Conservation (phyloP, 768 basidiomycete genomes). For the Boletus vermiculosoides region DNA sequence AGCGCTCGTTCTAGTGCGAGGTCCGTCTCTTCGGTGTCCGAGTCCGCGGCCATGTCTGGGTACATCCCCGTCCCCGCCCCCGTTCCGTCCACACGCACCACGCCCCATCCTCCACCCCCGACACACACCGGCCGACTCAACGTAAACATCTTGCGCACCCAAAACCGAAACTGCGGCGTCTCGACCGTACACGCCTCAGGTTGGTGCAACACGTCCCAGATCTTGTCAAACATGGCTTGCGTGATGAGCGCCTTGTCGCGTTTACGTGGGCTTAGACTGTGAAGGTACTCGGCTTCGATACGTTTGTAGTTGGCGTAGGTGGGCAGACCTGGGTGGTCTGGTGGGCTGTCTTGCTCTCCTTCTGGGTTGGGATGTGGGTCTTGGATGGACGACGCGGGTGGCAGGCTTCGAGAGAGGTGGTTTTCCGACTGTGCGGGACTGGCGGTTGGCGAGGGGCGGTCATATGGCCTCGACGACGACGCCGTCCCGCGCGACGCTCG, state of each 20-base stretch:
- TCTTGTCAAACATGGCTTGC: constrained; percentile 65
- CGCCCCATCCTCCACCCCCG: constrained; percentile 12
- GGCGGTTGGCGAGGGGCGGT: constrained; percentile 14
- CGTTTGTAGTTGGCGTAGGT: constrained; percentile 58
- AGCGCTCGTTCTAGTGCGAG: constrained; percentile 19
- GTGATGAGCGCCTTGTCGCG: constrained; percentile 72
- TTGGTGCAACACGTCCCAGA: constrained; percentile 64
- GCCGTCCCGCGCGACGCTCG: constrained; percentile 14
- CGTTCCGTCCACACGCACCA: constrained; percentile 4
- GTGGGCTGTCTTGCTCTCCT: neutral
- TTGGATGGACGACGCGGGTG: constrained; percentile 1
- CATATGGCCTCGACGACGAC: constrained; percentile 22
- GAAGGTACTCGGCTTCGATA: constrained; percentile 58
- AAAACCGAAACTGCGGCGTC: constrained; percentile 75
- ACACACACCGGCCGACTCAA: constrained; percentile 34
- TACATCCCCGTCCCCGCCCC: neutral
- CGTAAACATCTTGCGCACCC: constrained; percentile 81
- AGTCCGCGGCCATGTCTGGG: neutral
- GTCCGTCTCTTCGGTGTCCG: constrained; percentile 4
- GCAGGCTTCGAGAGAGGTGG: neutral
- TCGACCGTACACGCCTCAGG: constrained; percentile 44
- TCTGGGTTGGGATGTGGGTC: neutral
- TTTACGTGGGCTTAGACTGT: constrained; percentile 55
- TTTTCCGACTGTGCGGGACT: constrained; percentile 6
- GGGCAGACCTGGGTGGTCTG: constrained; percentile 52